Percentiles rank a stretch among this genome's conserved stretches.
Conservation (phyloP, 345 rosid species). For the Lepidium aucheri region DNA sequence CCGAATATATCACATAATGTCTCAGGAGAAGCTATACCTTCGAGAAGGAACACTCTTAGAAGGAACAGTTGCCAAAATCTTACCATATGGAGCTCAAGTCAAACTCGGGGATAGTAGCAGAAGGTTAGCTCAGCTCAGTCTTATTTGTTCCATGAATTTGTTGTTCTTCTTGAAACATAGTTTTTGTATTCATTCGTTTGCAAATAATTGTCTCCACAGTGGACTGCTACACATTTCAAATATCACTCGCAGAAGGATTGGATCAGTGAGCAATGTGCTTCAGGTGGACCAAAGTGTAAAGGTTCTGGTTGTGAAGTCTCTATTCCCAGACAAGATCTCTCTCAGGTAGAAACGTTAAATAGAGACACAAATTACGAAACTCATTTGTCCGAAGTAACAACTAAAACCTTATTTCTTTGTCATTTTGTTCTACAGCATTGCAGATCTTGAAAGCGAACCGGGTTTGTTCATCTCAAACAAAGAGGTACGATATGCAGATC, state of each 20-base stretch:
- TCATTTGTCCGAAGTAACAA: neutral
- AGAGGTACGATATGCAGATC: slow-evolving; percentile 41
- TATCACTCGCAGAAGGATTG: slow-evolving; percentile 43
- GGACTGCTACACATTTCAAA: slow-evolving; percentile 91
- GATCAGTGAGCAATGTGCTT: slow-evolving; percentile 57
- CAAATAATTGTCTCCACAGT: slow-evolving; percentile 28
- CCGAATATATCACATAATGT: neutral
- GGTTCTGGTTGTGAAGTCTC: slow-evolving; percentile 72
- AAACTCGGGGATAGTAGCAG: slow-evolving; percentile 69
- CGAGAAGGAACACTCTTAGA: slow-evolving; percentile 84
- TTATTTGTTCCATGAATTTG: neutral
- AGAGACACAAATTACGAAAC: neutral
- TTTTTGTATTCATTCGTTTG: neutral
- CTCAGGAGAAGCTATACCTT: slow-evolving; percentile 69
- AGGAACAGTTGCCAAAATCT: slow-evolving; percentile 67
- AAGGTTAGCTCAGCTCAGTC: slow-evolving; percentile 40
- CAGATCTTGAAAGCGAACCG: slow-evolving; percentile 84
- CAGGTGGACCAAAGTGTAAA: slow-evolving; percentile 61
- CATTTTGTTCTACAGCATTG: slow-evolving; percentile 41
- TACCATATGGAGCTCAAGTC: slow-evolving; percentile 88
- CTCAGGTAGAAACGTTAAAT: slow-evolving; percentile 42
- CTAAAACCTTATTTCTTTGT: neutral
- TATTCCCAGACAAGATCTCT: slow-evolving; percentile 70
- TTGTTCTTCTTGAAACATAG: neutral
- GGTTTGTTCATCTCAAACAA: slow-evolving; percentile 66